Evolutionary conservation across 805 yeast genomes (phyloP), one percentile per base, ranked within the genome.

Genomic region (Jamesozyma spencerorum): DNA sequence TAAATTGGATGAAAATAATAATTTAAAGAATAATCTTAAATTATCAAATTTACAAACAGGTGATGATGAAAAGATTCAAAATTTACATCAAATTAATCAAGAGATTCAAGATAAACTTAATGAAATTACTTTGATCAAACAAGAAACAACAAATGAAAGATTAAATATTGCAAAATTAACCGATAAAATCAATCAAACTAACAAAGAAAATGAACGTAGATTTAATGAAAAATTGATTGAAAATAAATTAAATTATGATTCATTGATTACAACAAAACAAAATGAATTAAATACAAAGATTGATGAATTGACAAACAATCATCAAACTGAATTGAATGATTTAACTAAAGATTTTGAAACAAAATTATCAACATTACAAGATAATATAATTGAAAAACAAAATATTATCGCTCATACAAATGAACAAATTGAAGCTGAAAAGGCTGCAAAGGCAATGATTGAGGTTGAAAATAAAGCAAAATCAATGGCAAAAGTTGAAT

Each of bases 131-230:
- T 15, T 51, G 2, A 42, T 59, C 18, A 57, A 55, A 39, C 61
- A 57, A 34, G 62, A 57, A 36, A 50, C 48, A 18, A 46, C 57
- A 11, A 53, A 57, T 34, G 62, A 58, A 41, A 50, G 49, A 18
- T 39, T 53, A 27, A 51, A 53, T 37, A 39, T 58, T 7, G 37
- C 54, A 3, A 51, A 47, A 11, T 43, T 59, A 8, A 50, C 60
- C 1, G 55, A 57, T 35, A 52, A 54, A 30, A 43, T 58, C 33
- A 59, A 58, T 27, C 44, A 50, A 17, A 56, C 54, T 33, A 50
- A 53, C 32, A 43, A 42, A 24, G 56, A 47, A 31, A 56, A 51
- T 36, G 62, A 57, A 36, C 49, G 45, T 26, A 47, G 50, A 33
- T 43, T 57, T 44, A 49, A 49, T 18, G 39, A 45, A 28, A 55